Percentiles rank a stretch among this genome's conserved stretches.
phyloP scores from a whole-genome alignment of 2,329 filamentous ascomycete genomes.

The Xenoacremonium recifei region DNA sequence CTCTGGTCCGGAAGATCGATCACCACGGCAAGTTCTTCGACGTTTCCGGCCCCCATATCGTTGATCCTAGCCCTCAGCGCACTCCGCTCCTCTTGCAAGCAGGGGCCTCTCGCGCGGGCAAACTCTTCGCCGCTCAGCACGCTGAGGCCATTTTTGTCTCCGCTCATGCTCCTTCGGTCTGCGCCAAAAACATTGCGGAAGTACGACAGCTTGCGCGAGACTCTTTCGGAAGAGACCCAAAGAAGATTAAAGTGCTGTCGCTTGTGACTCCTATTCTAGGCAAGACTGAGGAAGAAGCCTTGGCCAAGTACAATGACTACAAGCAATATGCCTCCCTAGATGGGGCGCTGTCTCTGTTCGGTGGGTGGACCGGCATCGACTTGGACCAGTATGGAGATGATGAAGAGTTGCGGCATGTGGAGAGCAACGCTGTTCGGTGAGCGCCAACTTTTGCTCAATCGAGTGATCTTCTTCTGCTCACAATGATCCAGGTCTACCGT shows the following conservation, averaged over 20 bases:
- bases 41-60: conserved; percentile 65
- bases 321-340: conserved; percentile 58
- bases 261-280: conserved; percentile 66
- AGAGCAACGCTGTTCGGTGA: conserved; percentile 58
- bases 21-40: conserved; percentile 63
- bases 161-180: conserved; percentile 60
- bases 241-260: conserved; percentile 65
- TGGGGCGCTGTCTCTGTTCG: conserved; percentile 68
- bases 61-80: conserved; percentile 64
- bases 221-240: conserved; percentile 55
- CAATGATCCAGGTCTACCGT: conserved; percentile 44
- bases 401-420: conserved; percentile 60
- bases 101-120: conserved; percentile 65
- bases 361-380: conserved; percentile 68
- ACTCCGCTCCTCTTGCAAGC: conserved; percentile 70
- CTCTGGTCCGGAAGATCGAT: conserved; percentile 62
- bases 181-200: conserved; percentile 61
- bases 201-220: conserved; percentile 55
- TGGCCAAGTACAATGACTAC: conserved; percentile 61
- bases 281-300: conserved; percentile 63
- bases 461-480: neutral
- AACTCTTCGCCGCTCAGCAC: conserved; percentile 65
- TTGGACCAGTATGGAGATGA: conserved; percentile 60
- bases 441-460: neutral
- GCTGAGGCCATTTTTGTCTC: conserved; percentile 71